phyloP scores from a whole-genome alignment of 2,329 filamentous ascomycete species.

The Chaetomium sp. region DNA sequence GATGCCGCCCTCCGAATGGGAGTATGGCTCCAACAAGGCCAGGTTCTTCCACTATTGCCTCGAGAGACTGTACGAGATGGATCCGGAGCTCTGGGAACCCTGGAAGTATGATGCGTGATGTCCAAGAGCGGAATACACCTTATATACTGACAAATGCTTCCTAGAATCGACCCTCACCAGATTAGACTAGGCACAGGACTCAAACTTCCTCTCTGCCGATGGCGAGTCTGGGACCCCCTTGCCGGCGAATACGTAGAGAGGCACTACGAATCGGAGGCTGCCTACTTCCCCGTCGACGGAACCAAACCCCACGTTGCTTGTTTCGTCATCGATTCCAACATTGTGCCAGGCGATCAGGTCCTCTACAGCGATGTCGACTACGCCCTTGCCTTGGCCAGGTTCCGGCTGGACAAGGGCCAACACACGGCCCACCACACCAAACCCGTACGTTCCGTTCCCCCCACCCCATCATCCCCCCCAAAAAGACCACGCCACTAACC shows the following conservation, averaged over 20 bases:
- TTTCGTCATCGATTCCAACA: not conserved
- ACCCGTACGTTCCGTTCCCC: not conserved
- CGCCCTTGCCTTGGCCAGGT: not conserved
- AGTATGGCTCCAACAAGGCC: not conserved
- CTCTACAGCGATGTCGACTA: not conserved
- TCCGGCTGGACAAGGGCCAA: not conserved
- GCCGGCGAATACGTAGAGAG: not conserved
- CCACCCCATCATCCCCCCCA: not conserved
- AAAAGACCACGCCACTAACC: not conserved
- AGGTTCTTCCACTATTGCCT: not conserved
- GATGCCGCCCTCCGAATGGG: not conserved
- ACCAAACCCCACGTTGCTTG: conserved; percentile 1
- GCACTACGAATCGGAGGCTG: not conserved
- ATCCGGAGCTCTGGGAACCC: not conserved
- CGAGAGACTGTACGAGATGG: not conserved
- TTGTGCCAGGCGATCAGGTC: not conserved
- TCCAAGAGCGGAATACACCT: not conserved
- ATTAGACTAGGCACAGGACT: not conserved
- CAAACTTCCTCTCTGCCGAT: not conserved
- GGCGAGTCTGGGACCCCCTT: not conserved
- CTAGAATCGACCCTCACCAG: not conserved
- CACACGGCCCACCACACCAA: conserved; percentile 3
- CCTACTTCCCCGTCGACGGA: not conserved
- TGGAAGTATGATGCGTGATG: not conserved
- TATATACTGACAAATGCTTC: not conserved